Percentiles rank a stretch among this genome's conserved stretches.
Conservation (phyloP, 371 early-diverging fungal genomes). For the Apophysomyces sp. region DNA sequence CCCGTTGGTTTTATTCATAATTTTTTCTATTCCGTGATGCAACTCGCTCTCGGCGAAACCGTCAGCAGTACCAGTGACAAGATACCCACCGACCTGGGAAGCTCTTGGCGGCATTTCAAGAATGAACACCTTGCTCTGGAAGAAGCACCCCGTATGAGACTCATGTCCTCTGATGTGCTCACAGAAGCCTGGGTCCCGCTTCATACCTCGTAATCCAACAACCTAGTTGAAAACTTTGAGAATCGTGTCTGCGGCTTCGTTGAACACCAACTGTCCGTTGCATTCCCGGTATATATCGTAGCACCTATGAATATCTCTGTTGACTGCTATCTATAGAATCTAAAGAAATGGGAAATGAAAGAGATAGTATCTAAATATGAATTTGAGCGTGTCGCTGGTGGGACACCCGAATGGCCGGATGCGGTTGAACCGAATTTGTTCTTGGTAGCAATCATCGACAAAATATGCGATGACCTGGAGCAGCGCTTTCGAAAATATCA, state of each 20-base stretch:
- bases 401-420: not conserved
- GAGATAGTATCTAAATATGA: not conserved
- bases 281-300: not conserved
- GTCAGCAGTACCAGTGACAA: no score
- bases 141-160: no score
- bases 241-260: not conserved
- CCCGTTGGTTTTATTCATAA: no score
- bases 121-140: no score
- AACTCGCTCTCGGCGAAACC: no score
- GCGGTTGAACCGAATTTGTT: not conserved
- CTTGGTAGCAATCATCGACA: not conserved
- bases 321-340: no score
- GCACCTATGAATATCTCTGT: no score
- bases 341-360: no score
- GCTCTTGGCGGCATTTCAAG: no score
- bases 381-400: not conserved
- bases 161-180: no score
- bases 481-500: constrained; percentile 8
- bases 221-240: not conserved
- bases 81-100: no score
- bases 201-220: not conserved
- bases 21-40: no score
- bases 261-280: not conserved
- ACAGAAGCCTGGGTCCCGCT: not conserved
- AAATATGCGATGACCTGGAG: not conserved